phyloP scores from a whole-genome alignment of 2,329 filamentous ascomycete species.

The Oidium heveae region DNA sequence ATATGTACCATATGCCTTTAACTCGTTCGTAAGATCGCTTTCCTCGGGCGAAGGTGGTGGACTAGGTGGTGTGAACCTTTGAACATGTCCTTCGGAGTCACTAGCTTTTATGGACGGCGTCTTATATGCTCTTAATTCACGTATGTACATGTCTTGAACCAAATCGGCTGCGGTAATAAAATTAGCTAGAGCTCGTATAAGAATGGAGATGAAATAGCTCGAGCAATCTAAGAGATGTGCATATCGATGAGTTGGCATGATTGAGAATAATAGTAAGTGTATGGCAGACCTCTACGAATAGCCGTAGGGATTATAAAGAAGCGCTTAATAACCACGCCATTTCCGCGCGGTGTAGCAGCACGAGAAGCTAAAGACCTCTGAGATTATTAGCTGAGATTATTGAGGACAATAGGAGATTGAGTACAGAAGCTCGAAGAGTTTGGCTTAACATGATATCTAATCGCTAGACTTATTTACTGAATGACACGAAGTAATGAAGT shows the following conservation, averaged over 20 bases:
- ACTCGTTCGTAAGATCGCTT: conserved; percentile 67
- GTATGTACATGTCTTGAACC: conserved; percentile 92
- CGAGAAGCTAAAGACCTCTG: neutral
- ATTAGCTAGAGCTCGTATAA: conserved; percentile 5
- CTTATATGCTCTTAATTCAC: conserved; percentile 93
- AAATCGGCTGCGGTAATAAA: conserved; percentile 48
- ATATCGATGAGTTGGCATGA: neutral
- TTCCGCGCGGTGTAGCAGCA: neutral
- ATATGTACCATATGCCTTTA: conserved; percentile 71
- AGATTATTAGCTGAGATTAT: neutral
- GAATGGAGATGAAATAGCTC: neutral
- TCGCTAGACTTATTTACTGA: no score
- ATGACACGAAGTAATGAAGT: no score
- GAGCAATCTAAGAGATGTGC: neutral
- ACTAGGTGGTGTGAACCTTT: conserved; percentile 60
- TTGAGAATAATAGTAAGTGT: neutral
- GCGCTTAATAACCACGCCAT: conserved; percentile 9
- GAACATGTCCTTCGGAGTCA: conserved; percentile 75
- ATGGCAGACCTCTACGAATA: conserved; percentile 13
- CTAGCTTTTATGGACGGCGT: conserved; percentile 54
- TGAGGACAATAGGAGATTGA: neutral
- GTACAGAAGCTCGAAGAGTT: neutral
- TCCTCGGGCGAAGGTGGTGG: conserved; percentile 79
- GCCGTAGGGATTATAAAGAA: conserved; percentile 15
- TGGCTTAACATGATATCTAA: neutral